These are phyloP conservation scores for Russula sp. DNA, from an alignment of 768 basidiomycete species.

Conservation along the genomic window DNA sequence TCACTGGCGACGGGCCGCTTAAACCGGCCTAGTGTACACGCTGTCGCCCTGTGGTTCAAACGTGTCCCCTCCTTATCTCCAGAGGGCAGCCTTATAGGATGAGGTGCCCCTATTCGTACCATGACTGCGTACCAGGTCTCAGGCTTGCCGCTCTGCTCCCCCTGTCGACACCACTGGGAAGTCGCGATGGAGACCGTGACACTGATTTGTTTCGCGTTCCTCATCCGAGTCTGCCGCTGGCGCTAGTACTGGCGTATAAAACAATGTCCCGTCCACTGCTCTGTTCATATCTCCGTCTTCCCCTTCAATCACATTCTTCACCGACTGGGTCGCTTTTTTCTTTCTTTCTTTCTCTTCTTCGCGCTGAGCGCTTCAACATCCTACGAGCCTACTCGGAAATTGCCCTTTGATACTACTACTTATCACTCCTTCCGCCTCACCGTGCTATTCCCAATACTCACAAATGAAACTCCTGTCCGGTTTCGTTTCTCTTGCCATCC, in stretches of 20 bases:
- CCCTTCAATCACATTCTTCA: constrained; percentile 11
- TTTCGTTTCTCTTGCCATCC: constrained; percentile 12
- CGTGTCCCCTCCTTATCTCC: constrained; percentile 28
- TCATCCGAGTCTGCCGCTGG: too few relatives aligned
- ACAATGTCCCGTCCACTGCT: background rate
- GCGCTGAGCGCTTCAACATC: constrained; percentile 17
- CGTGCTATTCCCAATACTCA: background rate
- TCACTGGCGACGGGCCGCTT: constrained; percentile 1
- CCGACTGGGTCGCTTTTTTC: constrained; percentile 24
- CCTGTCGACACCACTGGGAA: background rate
- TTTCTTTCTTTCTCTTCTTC: constrained; percentile 9
- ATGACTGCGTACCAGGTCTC: too few relatives aligned
- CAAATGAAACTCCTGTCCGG: constrained; percentile 23
- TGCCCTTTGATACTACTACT: too few relatives aligned
- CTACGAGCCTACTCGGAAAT: constrained; percentile 5
- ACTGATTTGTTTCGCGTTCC: background rate
- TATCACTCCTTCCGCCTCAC: background rate
- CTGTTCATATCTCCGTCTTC: background rate
- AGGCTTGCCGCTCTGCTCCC: background rate
- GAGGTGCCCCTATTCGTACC: too few relatives aligned
- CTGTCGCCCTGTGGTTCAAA: too few relatives aligned
- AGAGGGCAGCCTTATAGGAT: background rate
- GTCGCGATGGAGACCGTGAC: constrained; percentile 10
- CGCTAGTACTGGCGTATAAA: background rate
- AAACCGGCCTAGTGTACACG: background rate